Evolutionary conservation across 225 moss, liverwort and hornwort species (phyloP), one percentile per base, ranked within the genome.

Genomic region (Physcomitrellopsis africana): DNA sequence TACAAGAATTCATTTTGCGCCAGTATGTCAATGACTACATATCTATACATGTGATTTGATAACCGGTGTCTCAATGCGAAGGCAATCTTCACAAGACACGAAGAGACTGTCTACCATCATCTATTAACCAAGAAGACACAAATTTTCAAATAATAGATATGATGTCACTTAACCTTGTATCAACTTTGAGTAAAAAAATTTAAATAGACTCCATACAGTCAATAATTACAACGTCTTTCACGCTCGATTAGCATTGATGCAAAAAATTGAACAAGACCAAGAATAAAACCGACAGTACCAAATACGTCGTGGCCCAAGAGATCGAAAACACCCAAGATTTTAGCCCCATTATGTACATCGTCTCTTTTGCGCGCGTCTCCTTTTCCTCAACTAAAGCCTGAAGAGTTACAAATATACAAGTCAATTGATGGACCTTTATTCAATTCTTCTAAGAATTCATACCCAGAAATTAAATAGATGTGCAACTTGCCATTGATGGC

Each of bases 381-480:
- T 96, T 96, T 83, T 96, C 96, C 81, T 94, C 96, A 64, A 96
- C 96, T 70, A 96, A 78, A 53, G 86, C 92, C 96, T 96, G 83
- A 79, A 70, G 10, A 76, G 61, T 26, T 29, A 37, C 20, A 26
- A 58, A 42, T 9, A n/a, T 66, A 47, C 26, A 53, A 11, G 9
- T 65, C 64, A 60, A 51, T 46, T 16, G 29, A 76, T 63, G 5
- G 68, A 51, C 46, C 63, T 47, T 48, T 56, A 57, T 17, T 69
- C 58, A 73, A 53, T 24, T 42, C 19, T 48, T 37, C 17, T 47
- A 24, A 70, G 18, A 10, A 73, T 49, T 58, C 29, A 29, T 49
- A 7, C 20, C 44, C 51, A 52, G 9, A 55, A 14, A 20, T 58
- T 23, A 41, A 10, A 41, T 24, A 12, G 46, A 67, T 77, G 60